phyloP scores from a whole-genome alignment of 768 basidiomycete genomes.

The Dacryopinax spathularia region DNA sequence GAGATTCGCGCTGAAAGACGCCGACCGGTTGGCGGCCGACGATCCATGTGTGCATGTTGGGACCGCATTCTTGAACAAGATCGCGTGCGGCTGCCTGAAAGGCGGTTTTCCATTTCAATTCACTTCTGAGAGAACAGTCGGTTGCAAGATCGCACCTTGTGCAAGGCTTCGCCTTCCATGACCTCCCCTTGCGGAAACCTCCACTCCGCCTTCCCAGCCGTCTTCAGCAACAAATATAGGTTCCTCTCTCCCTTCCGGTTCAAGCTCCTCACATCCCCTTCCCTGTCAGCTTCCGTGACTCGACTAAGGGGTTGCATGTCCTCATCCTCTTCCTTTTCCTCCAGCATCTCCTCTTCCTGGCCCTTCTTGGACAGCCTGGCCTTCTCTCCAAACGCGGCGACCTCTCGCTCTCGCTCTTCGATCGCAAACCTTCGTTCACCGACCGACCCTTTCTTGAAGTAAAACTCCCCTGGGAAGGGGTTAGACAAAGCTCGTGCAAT shows the following conservation, averaged over 20 bases:
- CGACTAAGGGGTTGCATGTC: conserved; percentile 32
- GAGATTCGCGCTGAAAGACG: conserved; percentile 41
- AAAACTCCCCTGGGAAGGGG: conserved; percentile 79
- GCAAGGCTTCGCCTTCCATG: conserved; percentile 52
- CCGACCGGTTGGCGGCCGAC: conserved; percentile 85
- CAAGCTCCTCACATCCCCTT: conserved; percentile 52
- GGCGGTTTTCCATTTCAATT: conserved; percentile 12
- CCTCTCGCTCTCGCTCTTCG: conserved; percentile 61
- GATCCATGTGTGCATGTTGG: conserved; percentile 83
- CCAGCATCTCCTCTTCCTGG: conserved; percentile 24
- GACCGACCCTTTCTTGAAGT: conserved; percentile 83
- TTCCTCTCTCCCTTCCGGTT: conserved; percentile 76
- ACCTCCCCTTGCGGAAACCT: conserved; percentile 61
- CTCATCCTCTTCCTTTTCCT: conserved; percentile 44
- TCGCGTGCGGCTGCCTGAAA: conserved; percentile 58
- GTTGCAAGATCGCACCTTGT: conserved; percentile 44
- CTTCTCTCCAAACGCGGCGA: conserved; percentile 57
- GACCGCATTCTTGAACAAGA: conserved; percentile 57
- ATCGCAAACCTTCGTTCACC: conserved; percentile 66
- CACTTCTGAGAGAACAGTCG: conserved; percentile 11
- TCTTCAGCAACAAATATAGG: conserved; percentile 68
- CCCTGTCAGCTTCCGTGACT: conserved; percentile 44
- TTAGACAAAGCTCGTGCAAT: conserved; percentile 75
- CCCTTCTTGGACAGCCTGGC: conserved; percentile 36
- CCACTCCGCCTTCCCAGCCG: conserved; percentile 45